phyloP scores from a whole-genome alignment of 2,329 filamentous ascomycete species.

The Alternaria novae-zelandiae region DNA sequence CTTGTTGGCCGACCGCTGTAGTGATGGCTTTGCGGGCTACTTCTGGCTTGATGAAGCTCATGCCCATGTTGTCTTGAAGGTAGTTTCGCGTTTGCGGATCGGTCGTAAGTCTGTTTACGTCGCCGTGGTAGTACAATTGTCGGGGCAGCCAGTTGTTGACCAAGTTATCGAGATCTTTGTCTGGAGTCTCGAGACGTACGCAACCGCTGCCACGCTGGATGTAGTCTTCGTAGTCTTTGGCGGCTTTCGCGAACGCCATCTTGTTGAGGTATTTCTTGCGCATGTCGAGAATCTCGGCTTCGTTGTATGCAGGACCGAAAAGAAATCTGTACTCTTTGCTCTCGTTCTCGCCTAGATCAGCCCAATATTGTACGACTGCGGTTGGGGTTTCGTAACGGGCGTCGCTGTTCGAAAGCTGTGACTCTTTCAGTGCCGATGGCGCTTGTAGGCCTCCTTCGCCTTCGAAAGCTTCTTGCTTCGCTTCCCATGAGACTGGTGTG shows the following conservation, averaged over 20 bases:
- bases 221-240: conserved; percentile 58
- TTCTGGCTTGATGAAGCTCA: conserved; percentile 62
- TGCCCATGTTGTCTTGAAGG: conserved; percentile 67
- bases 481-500: conserved; percentile 60
- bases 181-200: conserved; percentile 61
- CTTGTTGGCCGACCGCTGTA: conserved; percentile 60
- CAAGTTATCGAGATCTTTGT: conserved; percentile 63
- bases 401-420: conserved; percentile 54
- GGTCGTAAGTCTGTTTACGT: conserved; percentile 64
- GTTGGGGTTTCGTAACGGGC: conserved; percentile 63
- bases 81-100: conserved; percentile 67
- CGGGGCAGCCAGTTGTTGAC: conserved; percentile 66
- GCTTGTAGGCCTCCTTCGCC: conserved; percentile 63
- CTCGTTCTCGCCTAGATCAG: conserved; percentile 50
- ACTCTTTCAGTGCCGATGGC: conserved; percentile 54
- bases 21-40: conserved; percentile 59
- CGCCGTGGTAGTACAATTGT: conserved; percentile 65
- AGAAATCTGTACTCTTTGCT: conserved; percentile 60
- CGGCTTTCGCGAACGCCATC: conserved; percentile 55
- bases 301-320: conserved; percentile 62
- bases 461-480: conserved; percentile 60
- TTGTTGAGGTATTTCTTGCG: conserved; percentile 58
- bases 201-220: conserved; percentile 60
- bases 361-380: conserved; percentile 61
- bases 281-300: conserved; percentile 57